phyloP scores from a whole-genome alignment of 78 protist genomes.

The Dictyostelium intermedium region DNA sequence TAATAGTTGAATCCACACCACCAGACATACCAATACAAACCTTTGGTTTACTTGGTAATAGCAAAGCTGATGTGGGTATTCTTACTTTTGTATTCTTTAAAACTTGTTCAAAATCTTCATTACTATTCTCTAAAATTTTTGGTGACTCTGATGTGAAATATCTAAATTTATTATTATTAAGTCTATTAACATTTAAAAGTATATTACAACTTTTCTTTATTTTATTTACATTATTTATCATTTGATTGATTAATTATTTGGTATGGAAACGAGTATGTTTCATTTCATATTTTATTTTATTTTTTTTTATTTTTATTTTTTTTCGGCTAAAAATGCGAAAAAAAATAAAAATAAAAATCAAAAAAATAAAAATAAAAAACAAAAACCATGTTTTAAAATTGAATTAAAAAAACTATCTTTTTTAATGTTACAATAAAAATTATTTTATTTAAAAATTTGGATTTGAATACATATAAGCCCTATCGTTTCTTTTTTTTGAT shows the following conservation, averaged over 20 bases:
- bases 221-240: background rate
- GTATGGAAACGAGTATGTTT: no score
- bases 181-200: background rate
- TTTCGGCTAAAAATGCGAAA: background rate
- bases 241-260: background rate
- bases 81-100: background rate
- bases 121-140: background rate
- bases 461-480: background rate
- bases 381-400: no score
- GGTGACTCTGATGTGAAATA: background rate
- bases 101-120: background rate
- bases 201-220: background rate
- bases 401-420: no score
- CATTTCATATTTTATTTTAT: background rate
- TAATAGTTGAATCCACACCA: slow-evolving; percentile 85
- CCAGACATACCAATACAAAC: slow-evolving; percentile 83
- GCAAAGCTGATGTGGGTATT: background rate
- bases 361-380: no score
- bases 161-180: background rate
- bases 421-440: background rate
- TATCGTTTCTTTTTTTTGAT: background rate
- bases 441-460: background rate
- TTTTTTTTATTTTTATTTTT: no score
- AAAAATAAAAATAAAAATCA: no score
- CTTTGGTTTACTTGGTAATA: slow-evolving; percentile 24